A percentile compares a stretch with the other conserved stretches of the same genome.
Evolutionary conservation across 441 rosid genomes (phyloP).

Genomic region (Theobroma grandiflorum): DNA sequence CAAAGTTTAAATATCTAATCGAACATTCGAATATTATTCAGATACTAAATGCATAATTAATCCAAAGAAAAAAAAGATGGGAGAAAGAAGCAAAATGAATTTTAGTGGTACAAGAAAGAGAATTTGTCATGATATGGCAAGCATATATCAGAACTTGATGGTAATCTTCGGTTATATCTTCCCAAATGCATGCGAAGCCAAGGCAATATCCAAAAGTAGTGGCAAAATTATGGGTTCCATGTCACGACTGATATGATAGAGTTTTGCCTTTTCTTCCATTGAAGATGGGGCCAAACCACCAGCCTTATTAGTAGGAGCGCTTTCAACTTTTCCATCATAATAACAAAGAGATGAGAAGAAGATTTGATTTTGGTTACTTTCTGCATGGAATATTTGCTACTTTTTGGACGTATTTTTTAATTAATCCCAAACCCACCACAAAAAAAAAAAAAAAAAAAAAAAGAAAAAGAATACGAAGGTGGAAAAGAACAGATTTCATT

Average conservation of each 20-base stretch:
- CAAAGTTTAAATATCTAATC: no score
- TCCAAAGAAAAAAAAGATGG: no score
- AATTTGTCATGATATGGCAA: no score
- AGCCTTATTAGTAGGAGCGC: neutral
- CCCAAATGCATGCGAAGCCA: constrained; percentile 18
- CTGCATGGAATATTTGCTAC: neutral
- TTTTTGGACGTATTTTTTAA: neutral
- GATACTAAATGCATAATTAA: no score
- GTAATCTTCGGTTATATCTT: neutral
- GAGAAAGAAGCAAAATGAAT: no score
- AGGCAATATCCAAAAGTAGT: neutral
- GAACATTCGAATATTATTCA: no score
- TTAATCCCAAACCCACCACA: neutral
- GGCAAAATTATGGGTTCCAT: neutral
- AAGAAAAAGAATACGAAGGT: no score
- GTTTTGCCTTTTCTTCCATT: neutral
- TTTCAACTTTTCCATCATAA: constrained; percentile 13
- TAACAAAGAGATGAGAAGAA: neutral
- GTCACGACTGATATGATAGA: constrained; percentile 5
- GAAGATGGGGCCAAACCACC: neutral
- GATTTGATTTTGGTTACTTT: constrained; percentile 23
- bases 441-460: neutral
- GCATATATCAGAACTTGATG: no score
- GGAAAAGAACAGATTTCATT: neutral
- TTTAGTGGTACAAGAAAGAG: no score